A percentile compares a stretch with the other conserved stretches of the same genome.
Conservation (phyloP, 805 yeast genomes). For the Phaffomyces antillensis region DNA sequence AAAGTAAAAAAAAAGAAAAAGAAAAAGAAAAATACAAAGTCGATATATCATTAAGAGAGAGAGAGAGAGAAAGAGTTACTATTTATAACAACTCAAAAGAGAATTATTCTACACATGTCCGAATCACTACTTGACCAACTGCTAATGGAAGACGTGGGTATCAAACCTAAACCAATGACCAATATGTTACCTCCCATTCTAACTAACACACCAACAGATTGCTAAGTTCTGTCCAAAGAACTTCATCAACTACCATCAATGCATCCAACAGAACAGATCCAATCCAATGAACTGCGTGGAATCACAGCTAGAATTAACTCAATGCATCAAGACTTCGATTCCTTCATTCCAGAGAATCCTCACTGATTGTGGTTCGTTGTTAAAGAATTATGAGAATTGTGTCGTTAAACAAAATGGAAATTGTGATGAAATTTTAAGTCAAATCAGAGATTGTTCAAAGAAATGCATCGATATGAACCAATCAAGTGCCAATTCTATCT, state of each 20-base stretch:
- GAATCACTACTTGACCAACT: constrained; percentile 48
- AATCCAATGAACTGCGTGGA: constrained; percentile 42
- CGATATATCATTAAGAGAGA: no score
- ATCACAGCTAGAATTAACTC: constrained; percentile 51
- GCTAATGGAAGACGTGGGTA: constrained; percentile 60
- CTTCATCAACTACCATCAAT: constrained; percentile 66
- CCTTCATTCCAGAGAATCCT: constrained; percentile 70
- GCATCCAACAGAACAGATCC: constrained; percentile 53
- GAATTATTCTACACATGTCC: no score
- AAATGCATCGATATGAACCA: constrained; percentile 25
- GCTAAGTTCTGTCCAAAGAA: constrained; percentile 70
- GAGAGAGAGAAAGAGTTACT: no score
- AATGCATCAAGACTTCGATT: constrained; percentile 55
- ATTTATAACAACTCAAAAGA: no score
- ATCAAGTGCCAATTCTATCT: constrained; percentile 14
- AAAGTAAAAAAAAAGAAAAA: no score
- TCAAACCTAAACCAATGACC: no score
- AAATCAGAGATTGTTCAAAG: constrained; percentile 60
- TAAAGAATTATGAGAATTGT: constrained; percentile 63
- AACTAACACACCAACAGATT: constrained; percentile 28
- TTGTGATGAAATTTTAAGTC: constrained; percentile 47
- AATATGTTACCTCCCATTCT: background rate
- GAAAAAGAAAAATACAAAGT: no score
- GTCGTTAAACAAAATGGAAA: constrained; percentile 40
- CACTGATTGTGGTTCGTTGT: constrained; percentile 46